Conservation (phyloP, 352 stramenopile species). For the Globisporangium rhizosaccharum region DNA sequence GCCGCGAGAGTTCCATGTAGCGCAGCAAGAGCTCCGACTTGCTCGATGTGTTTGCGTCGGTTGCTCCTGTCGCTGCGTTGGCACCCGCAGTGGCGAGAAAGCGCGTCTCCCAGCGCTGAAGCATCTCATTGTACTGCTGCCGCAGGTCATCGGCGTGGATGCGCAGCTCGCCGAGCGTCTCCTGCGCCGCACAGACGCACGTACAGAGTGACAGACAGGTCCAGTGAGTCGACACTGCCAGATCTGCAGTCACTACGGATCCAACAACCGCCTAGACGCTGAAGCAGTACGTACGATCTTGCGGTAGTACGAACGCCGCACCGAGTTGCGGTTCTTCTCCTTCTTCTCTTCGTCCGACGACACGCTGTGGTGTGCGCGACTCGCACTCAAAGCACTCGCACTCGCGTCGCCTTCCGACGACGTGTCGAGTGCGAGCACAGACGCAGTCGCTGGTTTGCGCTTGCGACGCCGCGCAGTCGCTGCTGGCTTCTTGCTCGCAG, state of each 20-base stretch:
- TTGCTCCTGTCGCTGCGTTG: conserved; percentile 22
- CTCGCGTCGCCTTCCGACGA: neutral
- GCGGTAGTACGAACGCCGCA: conserved; percentile 48
- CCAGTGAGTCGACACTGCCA: neutral
- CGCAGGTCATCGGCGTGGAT: conserved; percentile 36
- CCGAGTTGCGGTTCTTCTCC: conserved; percentile 53
- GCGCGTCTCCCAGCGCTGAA: conserved; percentile 32
- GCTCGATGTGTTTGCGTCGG: conserved; percentile 4
- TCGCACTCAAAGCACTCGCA: neutral
- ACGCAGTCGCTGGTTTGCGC: neutral
- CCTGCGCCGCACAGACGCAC: conserved; percentile 11
- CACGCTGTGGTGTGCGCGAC: neutral
- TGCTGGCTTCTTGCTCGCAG: conserved; percentile 1
- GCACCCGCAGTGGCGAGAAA: conserved; percentile 19
- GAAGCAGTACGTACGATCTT: conserved; percentile 25
- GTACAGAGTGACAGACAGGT: conserved; percentile 3
- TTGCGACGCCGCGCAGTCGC: conserved; percentile 6
- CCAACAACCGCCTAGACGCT: neutral
- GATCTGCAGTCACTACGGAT: neutral
- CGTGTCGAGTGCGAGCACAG: neutral
- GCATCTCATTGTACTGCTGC: conserved; percentile 40
- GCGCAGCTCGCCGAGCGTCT: conserved; percentile 40
- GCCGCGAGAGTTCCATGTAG: conserved; percentile 37
- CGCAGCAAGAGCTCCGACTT: conserved; percentile 36
- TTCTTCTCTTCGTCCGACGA: conserved; percentile 36